A percentile compares a stretch with the other conserved stretches of the same genome.
phyloP scores from a whole-genome alignment of 1,284 basidiomycete species.

The Ganoderma lingzhi region DNA sequence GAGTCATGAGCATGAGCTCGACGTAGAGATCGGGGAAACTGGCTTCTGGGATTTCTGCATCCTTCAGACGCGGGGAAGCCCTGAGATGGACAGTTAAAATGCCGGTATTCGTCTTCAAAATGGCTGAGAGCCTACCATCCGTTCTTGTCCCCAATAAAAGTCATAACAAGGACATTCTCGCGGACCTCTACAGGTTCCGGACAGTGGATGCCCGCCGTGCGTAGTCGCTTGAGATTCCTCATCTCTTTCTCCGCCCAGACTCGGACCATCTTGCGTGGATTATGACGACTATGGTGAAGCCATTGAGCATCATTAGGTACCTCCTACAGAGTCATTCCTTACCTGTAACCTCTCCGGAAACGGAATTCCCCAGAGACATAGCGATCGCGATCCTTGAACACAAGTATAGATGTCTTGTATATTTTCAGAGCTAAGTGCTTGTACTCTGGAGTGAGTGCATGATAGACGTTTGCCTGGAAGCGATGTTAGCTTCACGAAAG shows the following conservation, averaged over 20 bases:
- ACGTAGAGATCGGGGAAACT: conserved; percentile 75
- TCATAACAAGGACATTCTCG: conserved; percentile 98
- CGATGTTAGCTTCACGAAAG: background rate
- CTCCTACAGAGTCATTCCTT: background rate
- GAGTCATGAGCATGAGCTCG: conserved; percentile 83
- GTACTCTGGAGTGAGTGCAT: conserved; percentile 73
- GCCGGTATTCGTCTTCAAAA: background rate
- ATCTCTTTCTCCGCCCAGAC: conserved; percentile 99
- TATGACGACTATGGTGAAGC: conserved; percentile 64
- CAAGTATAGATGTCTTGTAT: conserved; percentile 97
- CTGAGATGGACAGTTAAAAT: conserved; percentile 47
- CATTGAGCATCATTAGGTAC: background rate
- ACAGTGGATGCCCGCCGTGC: conserved; percentile 83
- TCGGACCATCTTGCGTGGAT: conserved; percentile 98
- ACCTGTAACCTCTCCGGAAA: conserved; percentile 90
- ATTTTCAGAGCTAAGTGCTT: conserved; percentile 92
- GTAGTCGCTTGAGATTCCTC: conserved; percentile 91
- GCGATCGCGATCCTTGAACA: conserved; percentile 96
- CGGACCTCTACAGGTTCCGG: conserved; percentile 93
- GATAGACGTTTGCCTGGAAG: conserved; percentile 90
- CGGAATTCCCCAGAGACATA: conserved; percentile 95
- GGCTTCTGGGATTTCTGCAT: conserved; percentile 72
- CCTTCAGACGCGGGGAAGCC: conserved; percentile 92
- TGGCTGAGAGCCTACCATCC: conserved; percentile 68
- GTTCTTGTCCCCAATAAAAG: conserved; percentile 85